These are phyloP conservation scores for Mycosphaerelloides madeirae DNA, from an alignment of 2,329 filamentous ascomycete genomes.

Conservation along the genomic window DNA sequence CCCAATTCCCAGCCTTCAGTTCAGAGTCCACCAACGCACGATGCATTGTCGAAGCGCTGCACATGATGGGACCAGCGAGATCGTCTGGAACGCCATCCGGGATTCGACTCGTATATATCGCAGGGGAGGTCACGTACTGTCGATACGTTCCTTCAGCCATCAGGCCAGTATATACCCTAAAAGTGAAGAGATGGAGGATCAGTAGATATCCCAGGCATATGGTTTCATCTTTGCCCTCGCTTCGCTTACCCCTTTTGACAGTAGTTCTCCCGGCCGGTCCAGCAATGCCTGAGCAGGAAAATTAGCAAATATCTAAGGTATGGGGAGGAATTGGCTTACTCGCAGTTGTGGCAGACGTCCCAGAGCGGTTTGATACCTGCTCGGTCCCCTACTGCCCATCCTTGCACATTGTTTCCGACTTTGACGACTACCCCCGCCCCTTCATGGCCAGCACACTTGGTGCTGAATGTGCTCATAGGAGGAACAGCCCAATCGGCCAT, in stretches of 20 bases:
- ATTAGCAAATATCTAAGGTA: no score
- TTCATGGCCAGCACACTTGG: slow-evolving; percentile 41
- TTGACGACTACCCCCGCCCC: slow-evolving; percentile 57
- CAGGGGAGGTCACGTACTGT: slow-evolving; percentile 55
- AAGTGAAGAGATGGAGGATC: no score
- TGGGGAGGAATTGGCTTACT: no score
- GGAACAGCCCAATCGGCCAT: slow-evolving; percentile 37
- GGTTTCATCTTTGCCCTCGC: no score
- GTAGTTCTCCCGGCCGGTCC: slow-evolving; percentile 51
- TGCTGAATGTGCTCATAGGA: slow-evolving; percentile 40
- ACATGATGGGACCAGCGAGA: slow-evolving; percentile 58
- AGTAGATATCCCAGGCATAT: no score
- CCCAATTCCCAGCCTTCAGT: slow-evolving; percentile 50
- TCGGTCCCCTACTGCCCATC: slow-evolving; percentile 51
- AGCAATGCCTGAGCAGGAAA: no score
- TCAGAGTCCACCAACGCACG: slow-evolving; percentile 50
- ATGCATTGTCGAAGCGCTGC: slow-evolving; percentile 55
- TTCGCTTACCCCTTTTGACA: slow-evolving; percentile 44
- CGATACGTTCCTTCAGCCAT: slow-evolving; percentile 49
- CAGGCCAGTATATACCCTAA: slow-evolving; percentile 46
- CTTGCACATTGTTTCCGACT: slow-evolving; percentile 50
- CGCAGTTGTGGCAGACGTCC: slow-evolving; percentile 49
- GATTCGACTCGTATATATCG: slow-evolving; percentile 51
- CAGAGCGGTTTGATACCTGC: slow-evolving; percentile 48
- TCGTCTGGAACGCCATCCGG: slow-evolving; percentile 53